phyloP scores from a whole-genome alignment of 2,329 filamentous ascomycete genomes.

The Penicillium sp. region DNA sequence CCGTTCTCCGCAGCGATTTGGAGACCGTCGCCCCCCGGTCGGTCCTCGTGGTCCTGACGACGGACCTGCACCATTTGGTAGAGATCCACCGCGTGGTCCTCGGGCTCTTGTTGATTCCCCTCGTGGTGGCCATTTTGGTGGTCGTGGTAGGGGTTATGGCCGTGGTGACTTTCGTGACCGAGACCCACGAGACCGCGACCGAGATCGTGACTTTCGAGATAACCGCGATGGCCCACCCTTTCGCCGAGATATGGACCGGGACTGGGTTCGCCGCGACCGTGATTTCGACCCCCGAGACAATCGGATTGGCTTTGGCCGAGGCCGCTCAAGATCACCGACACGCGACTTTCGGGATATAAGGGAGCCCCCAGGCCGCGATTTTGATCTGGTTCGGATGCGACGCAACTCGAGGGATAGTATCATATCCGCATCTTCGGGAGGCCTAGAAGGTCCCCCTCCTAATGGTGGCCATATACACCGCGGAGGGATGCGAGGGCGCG shows the following conservation, averaged over 20 bases:
- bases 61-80: constrained; percentile 55
- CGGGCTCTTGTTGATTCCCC: constrained; percentile 72
- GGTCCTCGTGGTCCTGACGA: constrained; percentile 56
- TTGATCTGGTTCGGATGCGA: constrained; percentile 42
- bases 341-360: constrained; percentile 44
- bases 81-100: constrained; percentile 78
- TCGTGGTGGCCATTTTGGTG: constrained; percentile 50
- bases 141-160: constrained; percentile 48
- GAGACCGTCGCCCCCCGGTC: constrained; percentile 65
- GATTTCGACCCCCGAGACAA: constrained; percentile 47
- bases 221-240: constrained; percentile 41
- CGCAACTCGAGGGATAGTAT: constrained; percentile 48
- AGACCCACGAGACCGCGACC: constrained; percentile 56
- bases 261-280: constrained; percentile 50
- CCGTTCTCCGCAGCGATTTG: constrained; percentile 69
- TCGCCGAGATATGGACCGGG: constrained; percentile 45
- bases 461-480: constrained; percentile 37
- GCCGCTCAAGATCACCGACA: constrained; percentile 47
- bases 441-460: constrained; percentile 38
- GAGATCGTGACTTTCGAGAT: constrained; percentile 46
- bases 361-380: constrained; percentile 38
- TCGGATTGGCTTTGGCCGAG: constrained; percentile 47
- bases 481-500: constrained; percentile 43
- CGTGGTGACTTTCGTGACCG: constrained; percentile 45
- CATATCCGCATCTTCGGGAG: constrained; percentile 36